Conservation (phyloP, 106 monocot genomes). For the Dactylorhiza incarnata region DNA sequence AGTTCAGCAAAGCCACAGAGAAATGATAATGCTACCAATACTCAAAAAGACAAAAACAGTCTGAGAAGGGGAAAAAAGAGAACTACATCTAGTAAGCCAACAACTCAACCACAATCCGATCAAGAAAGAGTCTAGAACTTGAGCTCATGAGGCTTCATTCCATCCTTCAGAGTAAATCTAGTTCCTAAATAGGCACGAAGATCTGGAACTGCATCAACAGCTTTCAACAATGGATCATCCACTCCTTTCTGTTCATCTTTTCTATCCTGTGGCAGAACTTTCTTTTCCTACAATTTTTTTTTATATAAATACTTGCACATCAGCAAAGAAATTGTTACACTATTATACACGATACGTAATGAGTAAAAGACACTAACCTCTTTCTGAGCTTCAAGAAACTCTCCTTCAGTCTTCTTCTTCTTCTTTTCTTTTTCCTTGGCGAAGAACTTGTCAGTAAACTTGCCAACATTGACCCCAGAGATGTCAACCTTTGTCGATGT, state of each 20-base stretch:
- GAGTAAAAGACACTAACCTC: constrained; percentile 16
- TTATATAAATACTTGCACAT: background rate
- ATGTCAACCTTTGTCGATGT: constrained; percentile 67
- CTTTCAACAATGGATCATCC: constrained; percentile 46
- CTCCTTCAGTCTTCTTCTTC: constrained; percentile 52
- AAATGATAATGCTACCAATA: too few relatives aligned
- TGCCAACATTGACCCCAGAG: constrained; percentile 34
- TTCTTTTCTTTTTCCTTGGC: constrained; percentile 50
- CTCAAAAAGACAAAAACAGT: too few relatives aligned
- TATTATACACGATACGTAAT: background rate
- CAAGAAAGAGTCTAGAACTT: constrained; percentile 31
- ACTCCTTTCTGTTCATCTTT: constrained; percentile 71
- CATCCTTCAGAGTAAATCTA: constrained; percentile 46
- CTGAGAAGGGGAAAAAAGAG: background rate
- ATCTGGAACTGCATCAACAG: constrained; percentile 48
- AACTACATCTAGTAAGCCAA: background rate
- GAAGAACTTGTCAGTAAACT: constrained; percentile 58
- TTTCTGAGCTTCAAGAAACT: constrained; percentile 53
- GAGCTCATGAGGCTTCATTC: constrained; percentile 71
- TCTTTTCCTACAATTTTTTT: constrained; percentile 20
- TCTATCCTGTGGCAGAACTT: constrained; percentile 39
- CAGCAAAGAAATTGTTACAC: background rate
- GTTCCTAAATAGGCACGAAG: constrained; percentile 44
- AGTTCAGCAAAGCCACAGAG: too few relatives aligned
- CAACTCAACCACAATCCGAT: background rate